A percentile compares a stretch with the other conserved stretches of the same genome.
Evolutionary conservation across 805 yeast species (phyloP).

Genomic region (Barnettozyma botsteinii): DNA sequence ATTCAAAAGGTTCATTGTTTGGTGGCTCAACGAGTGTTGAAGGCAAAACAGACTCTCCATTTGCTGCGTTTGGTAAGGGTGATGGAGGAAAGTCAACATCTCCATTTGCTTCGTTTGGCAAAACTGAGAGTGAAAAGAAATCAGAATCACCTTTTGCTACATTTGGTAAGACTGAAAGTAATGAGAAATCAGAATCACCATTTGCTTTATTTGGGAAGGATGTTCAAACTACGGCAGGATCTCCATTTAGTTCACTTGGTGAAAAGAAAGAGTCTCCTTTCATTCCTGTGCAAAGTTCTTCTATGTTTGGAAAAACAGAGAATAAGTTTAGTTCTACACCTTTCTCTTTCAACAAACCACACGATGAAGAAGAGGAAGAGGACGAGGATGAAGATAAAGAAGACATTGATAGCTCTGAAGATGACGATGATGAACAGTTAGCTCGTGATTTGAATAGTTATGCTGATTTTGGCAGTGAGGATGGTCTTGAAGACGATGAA

Average conservation of each 20-base stretch:
- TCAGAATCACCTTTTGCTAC: constrained; percentile 13
- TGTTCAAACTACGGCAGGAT: background rate
- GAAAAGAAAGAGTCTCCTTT: background rate
- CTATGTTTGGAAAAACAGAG: background rate
- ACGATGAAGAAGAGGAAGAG: background rate
- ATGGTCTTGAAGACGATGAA: background rate
- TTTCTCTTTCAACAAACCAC: too few relatives aligned
- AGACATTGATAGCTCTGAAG: too few relatives aligned
- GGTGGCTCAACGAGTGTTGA: constrained; percentile 1
- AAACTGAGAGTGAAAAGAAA: constrained; percentile 2
- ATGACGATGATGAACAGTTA: constrained; percentile 6
- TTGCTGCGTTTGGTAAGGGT: constrained; percentile 17
- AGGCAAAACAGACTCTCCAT: constrained; percentile 14
- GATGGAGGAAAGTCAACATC: constrained; percentile 9
- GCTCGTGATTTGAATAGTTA: constrained; percentile 7
- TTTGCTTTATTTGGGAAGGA: constrained; percentile 6
- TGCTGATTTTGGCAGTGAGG: background rate
- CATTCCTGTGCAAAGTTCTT: background rate
- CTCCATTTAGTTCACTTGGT: background rate
- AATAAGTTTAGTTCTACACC: too few relatives aligned
- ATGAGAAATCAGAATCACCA: constrained; percentile 6
- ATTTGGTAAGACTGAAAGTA: constrained; percentile 8
- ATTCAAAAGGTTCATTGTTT: background rate
- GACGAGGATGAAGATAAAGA: constrained; percentile 3
- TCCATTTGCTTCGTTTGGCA: constrained; percentile 16